These are phyloP conservation scores for Jaltomata sinuosa DNA, from an alignment of 257 asterid genomes.

Conservation along the genomic window DNA sequence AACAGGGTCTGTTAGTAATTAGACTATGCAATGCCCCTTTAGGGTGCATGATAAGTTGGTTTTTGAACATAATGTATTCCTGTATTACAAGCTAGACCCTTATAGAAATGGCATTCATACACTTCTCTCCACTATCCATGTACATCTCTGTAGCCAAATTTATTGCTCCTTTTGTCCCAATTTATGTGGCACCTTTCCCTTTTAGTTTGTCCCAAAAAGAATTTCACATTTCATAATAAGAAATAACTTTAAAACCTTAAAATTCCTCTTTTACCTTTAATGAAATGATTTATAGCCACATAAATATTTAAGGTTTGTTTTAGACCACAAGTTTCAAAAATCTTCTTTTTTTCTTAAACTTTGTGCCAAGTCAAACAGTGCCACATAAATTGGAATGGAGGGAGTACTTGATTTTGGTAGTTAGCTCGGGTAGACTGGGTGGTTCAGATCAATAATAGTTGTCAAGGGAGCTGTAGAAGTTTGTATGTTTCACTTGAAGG, in stretches of 20 bases:
- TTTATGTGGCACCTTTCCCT: too few relatives aligned
- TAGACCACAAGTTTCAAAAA: too few relatives aligned
- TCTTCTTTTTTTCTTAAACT: too few relatives aligned
- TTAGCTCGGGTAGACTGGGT: background rate
- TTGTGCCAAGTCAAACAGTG: too few relatives aligned
- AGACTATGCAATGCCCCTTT: background rate
- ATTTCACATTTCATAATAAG: too few relatives aligned
- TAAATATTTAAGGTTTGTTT: too few relatives aligned
- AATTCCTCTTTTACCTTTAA: too few relatives aligned
- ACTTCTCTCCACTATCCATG: background rate
- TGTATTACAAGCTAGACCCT: background rate
- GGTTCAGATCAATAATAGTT: background rate
- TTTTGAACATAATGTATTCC: background rate
- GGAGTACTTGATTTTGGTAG: background rate
- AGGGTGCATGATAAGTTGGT: background rate
- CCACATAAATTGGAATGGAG: too few relatives aligned
- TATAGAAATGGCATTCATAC: background rate
- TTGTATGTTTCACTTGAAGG: background rate
- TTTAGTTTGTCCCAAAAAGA: too few relatives aligned
- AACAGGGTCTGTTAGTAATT: background rate
- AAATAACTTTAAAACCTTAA: too few relatives aligned
- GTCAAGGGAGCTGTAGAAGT: background rate
- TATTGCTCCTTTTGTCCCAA: too few relatives aligned
- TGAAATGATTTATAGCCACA: too few relatives aligned
- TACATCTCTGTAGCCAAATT: background rate